Base-by-base conservation (phyloP, 1,139 yeast species). In the Lodderomyces pseudojiufengensis region DNA sequence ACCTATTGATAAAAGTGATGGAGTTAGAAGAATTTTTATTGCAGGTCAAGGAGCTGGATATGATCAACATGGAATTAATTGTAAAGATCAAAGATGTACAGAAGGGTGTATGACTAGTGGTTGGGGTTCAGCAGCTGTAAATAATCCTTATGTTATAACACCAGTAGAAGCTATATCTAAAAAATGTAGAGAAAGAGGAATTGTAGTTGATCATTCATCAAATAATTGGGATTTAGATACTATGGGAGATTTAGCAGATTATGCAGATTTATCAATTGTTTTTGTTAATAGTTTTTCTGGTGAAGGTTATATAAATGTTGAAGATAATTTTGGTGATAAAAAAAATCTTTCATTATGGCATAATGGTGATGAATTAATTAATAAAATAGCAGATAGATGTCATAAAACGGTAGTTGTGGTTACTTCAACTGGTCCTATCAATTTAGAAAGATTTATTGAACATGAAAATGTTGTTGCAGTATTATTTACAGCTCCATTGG, bases 311-410 rank as follows among this genome's bases (percentile, higher is more conserved):
- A 62, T 75, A 32, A 69, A 65, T 42, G 78, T 77, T 24, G 84
- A 78, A 47, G 73, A 70, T 14, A 78, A 78, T 45, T 73, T 55
- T 48, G 84, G 84, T n/a, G 84, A 78, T 49, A 54, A 84, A 24
- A 66, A 69, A 47, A 76, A 78, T 48, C 53, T 68, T 12, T 65
- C 80, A 0, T 54, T 78, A 36, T 78, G 84, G 84, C 74, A 76
- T 44, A 75, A 76, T 45, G 82, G 80, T 3, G 84, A 78, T 44
- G 69, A 65, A 32, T 59, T 77, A 40, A 78, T 79, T 37, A 53
- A 61, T 25, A 61, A 54, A 24, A 65, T 79, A 32, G 74, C 80
- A 1, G 63, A 59, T 27, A 62, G 61, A 40, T 73, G 78, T 46
- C 59, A 59, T 24, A 78, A 76, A 48, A 78, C 81, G 2, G 63